Evolutionary conservation across 805 yeast species (phyloP), one percentile per base, ranked within the genome.

Genomic region (Metschnikowia lachancei): DNA sequence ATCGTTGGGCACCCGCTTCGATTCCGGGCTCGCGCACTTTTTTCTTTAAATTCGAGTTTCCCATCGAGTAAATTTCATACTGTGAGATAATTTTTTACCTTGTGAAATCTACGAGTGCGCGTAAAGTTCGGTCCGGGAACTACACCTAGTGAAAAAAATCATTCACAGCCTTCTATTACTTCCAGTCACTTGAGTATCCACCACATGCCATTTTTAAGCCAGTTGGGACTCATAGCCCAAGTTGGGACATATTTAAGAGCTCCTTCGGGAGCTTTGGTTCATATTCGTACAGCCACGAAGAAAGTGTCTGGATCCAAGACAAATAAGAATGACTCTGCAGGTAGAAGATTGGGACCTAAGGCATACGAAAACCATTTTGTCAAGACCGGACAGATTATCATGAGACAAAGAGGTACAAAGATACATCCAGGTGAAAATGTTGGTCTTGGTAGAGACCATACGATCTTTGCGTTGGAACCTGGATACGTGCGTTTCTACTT

Each of bases 271-370:
- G 41, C 41, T 3, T 42, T 54, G 44, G 54, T 43, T 34, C 82
- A 76, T 49, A 80, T 89, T 12, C 89, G 99, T 77, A 82, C 82
- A 17, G 96, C 99, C 22, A 89, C 97, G 13, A 94, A 94, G 69
- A 85, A 83, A 64, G 97, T 94, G 7, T 89, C 95, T 17, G 97
- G 97, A 57, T 89, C 97, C n/a, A 87, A 82, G 69, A 87, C 97
- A 14, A 87, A 86, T 55, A 91, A 86, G 81, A 85, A 85, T 63
- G 97, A 91, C 65, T 91, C 99, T 13, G 89, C 89, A 3, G 99
- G 99, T 74, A 82, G 95, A 66, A 76, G 98, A 62, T 72, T 94
- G 42, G 99, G 99, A 20, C 86, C 95, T 30, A 94, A 94, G 69
- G 86, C 78, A 41, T 80, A 85, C 51, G 97, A 92, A 60, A 90